Evolutionary conservation across 208 protist genomes (phyloP).

Genomic region (Phytomonas sp.): DNA sequence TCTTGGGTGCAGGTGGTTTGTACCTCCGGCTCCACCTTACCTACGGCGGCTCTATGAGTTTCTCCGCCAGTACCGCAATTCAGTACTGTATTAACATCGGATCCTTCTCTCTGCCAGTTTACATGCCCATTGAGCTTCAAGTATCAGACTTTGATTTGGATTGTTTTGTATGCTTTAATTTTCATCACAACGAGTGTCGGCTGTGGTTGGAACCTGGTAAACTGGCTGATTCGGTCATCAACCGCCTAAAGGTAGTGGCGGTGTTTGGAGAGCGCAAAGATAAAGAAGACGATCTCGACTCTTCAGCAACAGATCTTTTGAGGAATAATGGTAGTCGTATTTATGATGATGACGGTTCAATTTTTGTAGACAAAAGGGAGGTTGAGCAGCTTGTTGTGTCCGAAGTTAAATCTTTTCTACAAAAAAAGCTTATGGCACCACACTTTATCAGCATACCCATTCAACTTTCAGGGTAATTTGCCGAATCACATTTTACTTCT

Average conservation of each 20-base stretch:
- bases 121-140: slow-evolving; percentile 50
- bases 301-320: neutral
- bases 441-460: slow-evolving; percentile 60
- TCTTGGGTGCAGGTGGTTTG: slow-evolving; percentile 48
- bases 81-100: slow-evolving; percentile 46
- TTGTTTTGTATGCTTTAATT: slow-evolving; percentile 67
- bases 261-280: slow-evolving; percentile 40
- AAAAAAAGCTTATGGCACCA: slow-evolving; percentile 60
- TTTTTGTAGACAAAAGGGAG: slow-evolving; percentile 61
- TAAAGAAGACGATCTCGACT: slow-evolving; percentile 4
- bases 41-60: slow-evolving; percentile 63
- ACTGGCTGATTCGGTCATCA: slow-evolving; percentile 45
- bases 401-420: slow-evolving; percentile 57
- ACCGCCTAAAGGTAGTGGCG: slow-evolving; percentile 46
- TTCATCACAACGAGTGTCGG: slow-evolving; percentile 40
- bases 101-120: slow-evolving; percentile 34
- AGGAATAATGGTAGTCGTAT: neutral
- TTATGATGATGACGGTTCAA: slow-evolving; percentile 21
- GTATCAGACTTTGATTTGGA: slow-evolving; percentile 67
- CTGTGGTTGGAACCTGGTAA: slow-evolving; percentile 68
- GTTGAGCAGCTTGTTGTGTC: slow-evolving; percentile 57
- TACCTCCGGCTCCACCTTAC: slow-evolving; percentile 72
- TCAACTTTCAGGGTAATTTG: neutral
- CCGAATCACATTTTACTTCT: neutral
- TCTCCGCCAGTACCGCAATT: slow-evolving; percentile 38